These are phyloP conservation scores for Phytophthora pinifolia DNA, from an alignment of 352 stramenopile species.

Conservation along the genomic window DNA sequence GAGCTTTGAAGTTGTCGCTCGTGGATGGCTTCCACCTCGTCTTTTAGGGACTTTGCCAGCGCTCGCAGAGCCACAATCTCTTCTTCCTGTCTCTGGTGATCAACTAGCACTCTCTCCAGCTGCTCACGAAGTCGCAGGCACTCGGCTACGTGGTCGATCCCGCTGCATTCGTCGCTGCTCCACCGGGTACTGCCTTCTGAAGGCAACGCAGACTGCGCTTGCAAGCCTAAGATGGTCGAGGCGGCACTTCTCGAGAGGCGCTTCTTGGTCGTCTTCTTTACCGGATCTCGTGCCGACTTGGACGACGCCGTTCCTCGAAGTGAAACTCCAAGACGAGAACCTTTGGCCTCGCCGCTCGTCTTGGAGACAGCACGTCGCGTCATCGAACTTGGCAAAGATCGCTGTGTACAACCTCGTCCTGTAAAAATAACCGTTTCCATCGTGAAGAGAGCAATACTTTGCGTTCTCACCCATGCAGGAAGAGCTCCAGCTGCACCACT, in stretches of 20 bases:
- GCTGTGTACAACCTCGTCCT: not conserved
- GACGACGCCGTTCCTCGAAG: not conserved
- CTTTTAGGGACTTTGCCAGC: conserved; percentile 52
- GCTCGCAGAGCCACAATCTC: conserved; percentile 61
- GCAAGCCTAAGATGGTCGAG: conserved; percentile 13
- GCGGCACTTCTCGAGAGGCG: not conserved
- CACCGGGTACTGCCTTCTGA: conserved; percentile 1
- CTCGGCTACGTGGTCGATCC: conserved; percentile 26
- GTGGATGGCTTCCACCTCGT: conserved; percentile 53
- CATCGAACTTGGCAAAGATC: conserved; percentile 16
- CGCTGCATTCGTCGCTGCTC: conserved; percentile 3
- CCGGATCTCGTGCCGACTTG: not conserved
- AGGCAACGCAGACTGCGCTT: conserved; percentile 1
- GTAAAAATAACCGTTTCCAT: conserved; percentile 15
- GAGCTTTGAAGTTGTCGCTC: conserved; percentile 12
- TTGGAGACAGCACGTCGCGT: conserved; percentile 22
- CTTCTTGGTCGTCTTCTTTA: conserved; percentile 22
- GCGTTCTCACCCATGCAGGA: conserved; percentile 24
- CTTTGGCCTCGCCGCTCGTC: not conserved
- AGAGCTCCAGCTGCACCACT: conserved; percentile 19
- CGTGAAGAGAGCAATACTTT: not conserved
- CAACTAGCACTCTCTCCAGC: conserved; percentile 41
- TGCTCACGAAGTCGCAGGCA: conserved; percentile 48
- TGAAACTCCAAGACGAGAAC: conserved; percentile 1
- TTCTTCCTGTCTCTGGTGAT: conserved; percentile 56